A percentile compares a stretch with the other conserved stretches of the same genome.
Evolutionary conservation across 164 flowering plant species (phyloP).

Genomic region (Chimonanthus salicifolius): DNA sequence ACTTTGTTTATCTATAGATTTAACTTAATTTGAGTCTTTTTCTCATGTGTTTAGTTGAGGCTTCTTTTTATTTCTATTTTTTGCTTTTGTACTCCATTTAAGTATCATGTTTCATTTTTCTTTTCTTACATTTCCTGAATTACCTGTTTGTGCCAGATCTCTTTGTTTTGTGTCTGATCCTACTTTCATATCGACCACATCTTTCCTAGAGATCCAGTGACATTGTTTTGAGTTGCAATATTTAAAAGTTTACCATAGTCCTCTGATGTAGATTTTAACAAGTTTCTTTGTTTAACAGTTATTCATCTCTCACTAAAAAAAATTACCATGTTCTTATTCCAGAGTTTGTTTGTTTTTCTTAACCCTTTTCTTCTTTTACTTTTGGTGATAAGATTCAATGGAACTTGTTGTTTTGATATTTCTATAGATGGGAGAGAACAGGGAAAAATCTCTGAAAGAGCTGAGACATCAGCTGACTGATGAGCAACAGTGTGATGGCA

Average conservation of each 20-base stretch:
- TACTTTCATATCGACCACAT: neutral
- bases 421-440: slow-evolving; percentile 70
- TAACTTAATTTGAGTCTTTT: too few species aligned
- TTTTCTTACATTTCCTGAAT: neutral
- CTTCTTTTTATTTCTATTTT: neutral
- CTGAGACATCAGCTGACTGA: slow-evolving; percentile 64
- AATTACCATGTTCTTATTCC: neutral
- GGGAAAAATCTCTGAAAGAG: slow-evolving; percentile 80
- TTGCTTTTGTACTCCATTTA: neutral
- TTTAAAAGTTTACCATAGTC: neutral
- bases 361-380: neutral
- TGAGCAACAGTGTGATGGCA: slow-evolving; percentile 33
- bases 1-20: too few species aligned
- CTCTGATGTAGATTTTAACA: neutral
- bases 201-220: neutral
- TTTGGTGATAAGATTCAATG: neutral
- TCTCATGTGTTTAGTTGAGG: neutral
- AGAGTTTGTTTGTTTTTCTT: neutral
- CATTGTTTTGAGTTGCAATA: neutral
- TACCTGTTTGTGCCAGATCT: neutral
- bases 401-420: slow-evolving; percentile 1
- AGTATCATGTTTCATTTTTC: neutral
- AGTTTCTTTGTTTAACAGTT: neutral
- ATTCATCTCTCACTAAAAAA: neutral
- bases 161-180: neutral